phyloP scores from a whole-genome alignment of 768 basidiomycete species.

The Tulasnella sp. region DNA sequence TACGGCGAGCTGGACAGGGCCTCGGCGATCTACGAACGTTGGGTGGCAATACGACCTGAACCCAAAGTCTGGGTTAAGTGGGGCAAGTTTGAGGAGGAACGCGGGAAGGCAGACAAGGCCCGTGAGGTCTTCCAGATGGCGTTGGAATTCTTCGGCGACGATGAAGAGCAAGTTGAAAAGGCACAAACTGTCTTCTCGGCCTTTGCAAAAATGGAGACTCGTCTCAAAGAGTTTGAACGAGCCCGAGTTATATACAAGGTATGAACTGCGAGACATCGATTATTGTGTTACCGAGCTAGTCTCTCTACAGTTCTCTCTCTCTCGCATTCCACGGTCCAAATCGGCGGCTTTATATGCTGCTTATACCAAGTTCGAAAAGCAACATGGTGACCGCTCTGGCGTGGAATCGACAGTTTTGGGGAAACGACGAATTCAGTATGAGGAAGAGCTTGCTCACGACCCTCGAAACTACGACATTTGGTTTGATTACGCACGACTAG shows the following conservation, averaged over 20 bases:
- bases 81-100: conserved; percentile 53
- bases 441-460: conserved; percentile 87
- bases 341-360: conserved; percentile 77
- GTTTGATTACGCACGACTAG: conserved; percentile 92
- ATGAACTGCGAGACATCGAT: conserved; percentile 18
- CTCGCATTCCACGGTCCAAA: conserved; percentile 83
- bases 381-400: conserved; percentile 77
- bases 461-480: conserved; percentile 93
- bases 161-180: conserved; percentile 77
- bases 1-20: conserved; percentile 88
- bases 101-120: conserved; percentile 52
- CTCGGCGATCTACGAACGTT: conserved; percentile 83
- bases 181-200: conserved; percentile 84
- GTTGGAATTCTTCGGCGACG: conserved; percentile 79
- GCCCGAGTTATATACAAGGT: conserved; percentile 97
- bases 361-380: conserved; percentile 97
- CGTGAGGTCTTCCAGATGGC: conserved; percentile 85
- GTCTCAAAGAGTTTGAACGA: conserved; percentile 91
- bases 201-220: conserved; percentile 95
- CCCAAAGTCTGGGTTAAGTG: conserved; percentile 54
- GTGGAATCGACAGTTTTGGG: conserved; percentile 91
- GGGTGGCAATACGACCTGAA: conserved; percentile 49
- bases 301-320: conserved; percentile 70
- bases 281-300: background rate
- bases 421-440: conserved; percentile 97